Base-by-base conservation (phyloP, 257 asterid genomes). In the Linaria vulgaris region DNA sequence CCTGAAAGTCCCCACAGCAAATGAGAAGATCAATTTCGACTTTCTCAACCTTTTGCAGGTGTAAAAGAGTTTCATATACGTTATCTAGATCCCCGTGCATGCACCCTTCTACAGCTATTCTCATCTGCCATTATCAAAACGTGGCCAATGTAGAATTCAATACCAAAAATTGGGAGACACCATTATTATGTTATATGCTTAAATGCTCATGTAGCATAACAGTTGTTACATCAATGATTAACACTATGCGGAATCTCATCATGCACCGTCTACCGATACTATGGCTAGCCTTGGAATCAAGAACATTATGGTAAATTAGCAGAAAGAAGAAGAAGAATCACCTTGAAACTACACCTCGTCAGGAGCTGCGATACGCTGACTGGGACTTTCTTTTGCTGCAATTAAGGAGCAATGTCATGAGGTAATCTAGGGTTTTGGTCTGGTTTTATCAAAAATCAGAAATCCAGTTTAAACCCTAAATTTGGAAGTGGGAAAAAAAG, bases 1-100 rank as follows among this genome's bases (percentile, higher is more conserved):
- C 99, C 95, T 92, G 99, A 79, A 92, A 92, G 72, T 92, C 99
- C 16, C 99, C 99, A 31, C 99, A 92, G 76, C 97, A 89, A 66
- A 92, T 76, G 66, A 92, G 96, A 66, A 92, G 96, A 73, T 92
- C 97, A 56, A 92, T 82, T 72, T 83, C 87, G 64, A 69, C 71
- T 20, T 78, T 82, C 69, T 92, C 95, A 9, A 79, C 85, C 70
- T 89, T 82, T 77, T 92, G 95, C 72, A 89, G 69, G 77, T 83
- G 86, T 49, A 87, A 70, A 34, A 92, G 80, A 34, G 96, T 85
- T 45, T 85, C 84, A 72, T 87, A 92, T 9, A 92, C 96, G 68
- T 81, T 83, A 64, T 92, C 99, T 80, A 92, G 69, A 51, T 92
- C 99, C 64, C 99, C 99, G 56, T 89, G 99, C 96, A 88, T 88